Conservation (phyloP, 768 basidiomycete species). For the Udeniomyces megalosporus region DNA sequence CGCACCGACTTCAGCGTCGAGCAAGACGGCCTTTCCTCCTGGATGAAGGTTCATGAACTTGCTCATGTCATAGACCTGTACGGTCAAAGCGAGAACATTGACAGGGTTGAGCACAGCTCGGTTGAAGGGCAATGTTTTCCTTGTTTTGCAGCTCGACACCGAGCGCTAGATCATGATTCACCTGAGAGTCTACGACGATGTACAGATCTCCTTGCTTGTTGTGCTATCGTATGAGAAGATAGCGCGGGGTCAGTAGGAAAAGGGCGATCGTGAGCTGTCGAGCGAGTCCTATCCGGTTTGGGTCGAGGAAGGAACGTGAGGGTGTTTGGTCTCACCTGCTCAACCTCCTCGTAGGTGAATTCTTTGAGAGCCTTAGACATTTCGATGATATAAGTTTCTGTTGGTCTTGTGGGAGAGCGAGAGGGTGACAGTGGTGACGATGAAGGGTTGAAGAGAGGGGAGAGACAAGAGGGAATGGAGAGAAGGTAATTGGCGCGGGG, state of each 20-base stretch:
- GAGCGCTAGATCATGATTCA: not conserved
- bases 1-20: slow-evolving; percentile 60
- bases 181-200: slow-evolving; percentile 49
- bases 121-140: slow-evolving; percentile 45
- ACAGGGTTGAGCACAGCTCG: not conserved
- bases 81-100: not conserved
- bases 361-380: slow-evolving; percentile 26
- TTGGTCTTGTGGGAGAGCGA: too few species aligned
- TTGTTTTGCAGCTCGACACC: slow-evolving; percentile 33
- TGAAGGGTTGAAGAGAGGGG: too few species aligned
- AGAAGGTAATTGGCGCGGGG: too few species aligned
- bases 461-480: too few species aligned
- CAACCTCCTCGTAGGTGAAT: slow-evolving; percentile 53
- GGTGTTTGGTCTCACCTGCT: too few species aligned
- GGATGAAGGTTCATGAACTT: slow-evolving; percentile 69
- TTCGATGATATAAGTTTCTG: too few species aligned
- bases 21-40: slow-evolving; percentile 61
- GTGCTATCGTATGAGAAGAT: slow-evolving; percentile 36
- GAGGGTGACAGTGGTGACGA: too few species aligned
- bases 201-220: slow-evolving; percentile 69
- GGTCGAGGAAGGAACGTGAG: slow-evolving; percentile 18
- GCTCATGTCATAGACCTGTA: slow-evolving; percentile 61
- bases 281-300: not conserved
- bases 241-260: not conserved
- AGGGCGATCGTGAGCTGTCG: not conserved